These are phyloP conservation scores for Nicotiana obtusifolia DNA, from an alignment of 257 asterid species.

Conservation along the genomic window DNA sequence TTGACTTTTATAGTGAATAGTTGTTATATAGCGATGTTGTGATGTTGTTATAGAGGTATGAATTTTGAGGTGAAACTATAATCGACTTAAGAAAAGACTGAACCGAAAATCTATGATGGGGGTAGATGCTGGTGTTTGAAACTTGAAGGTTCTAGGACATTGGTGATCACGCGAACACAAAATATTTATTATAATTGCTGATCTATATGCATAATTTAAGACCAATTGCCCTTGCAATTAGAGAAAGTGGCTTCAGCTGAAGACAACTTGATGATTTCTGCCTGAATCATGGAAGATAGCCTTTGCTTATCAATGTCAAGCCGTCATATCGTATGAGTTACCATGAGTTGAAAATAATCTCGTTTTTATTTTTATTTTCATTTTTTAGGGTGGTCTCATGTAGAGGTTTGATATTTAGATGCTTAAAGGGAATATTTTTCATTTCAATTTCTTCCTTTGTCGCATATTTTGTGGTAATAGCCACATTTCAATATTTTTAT, in stretches of 20 bases:
- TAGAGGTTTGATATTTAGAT: background rate
- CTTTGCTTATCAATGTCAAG: background rate
- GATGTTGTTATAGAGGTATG: no score
- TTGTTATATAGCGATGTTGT: no score
- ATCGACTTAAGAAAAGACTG: no score
- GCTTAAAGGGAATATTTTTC: background rate
- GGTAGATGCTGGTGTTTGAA: no score
- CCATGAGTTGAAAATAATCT: background rate
- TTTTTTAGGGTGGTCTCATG: background rate
- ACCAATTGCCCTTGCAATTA: background rate
- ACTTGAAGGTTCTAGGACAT: no score
- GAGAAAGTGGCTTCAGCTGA: background rate
- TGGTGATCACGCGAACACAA: no score
- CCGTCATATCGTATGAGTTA: background rate
- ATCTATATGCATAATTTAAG: background rate
- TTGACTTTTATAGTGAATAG: no score
- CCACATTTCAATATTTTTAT: no score
- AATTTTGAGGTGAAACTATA: no score
- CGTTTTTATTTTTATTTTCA: background rate
- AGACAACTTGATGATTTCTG: background rate
- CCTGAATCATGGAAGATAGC: no score
- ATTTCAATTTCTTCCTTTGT: background rate
- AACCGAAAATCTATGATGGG: no score
- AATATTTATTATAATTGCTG: no score
- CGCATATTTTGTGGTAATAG: background rate